Percentiles rank a stretch among this genome's conserved stretches.
Evolutionary conservation across 495 filamentous ascomycete genomes (phyloP).

Genomic region (Chaetomium tenue): DNA sequence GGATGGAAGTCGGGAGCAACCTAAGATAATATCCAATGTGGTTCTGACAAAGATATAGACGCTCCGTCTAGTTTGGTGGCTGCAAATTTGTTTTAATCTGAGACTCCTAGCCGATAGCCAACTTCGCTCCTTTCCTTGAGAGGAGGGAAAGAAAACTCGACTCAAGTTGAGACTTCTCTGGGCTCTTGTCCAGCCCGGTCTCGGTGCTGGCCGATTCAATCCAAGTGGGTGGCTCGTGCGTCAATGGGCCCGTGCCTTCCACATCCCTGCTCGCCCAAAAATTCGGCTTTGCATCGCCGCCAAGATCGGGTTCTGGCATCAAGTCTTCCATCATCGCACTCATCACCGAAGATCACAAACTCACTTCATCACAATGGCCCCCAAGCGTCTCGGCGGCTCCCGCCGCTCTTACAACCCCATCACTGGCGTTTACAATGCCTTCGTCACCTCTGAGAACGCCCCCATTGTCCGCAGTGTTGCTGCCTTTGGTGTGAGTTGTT

Average conservation of each 20-base stretch:
- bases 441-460: conserved; percentile 63
- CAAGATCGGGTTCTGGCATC: neutral
- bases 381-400: conserved; percentile 38
- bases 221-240: conserved; percentile 3
- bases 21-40: too few relatives aligned
- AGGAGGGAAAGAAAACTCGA: too few relatives aligned
- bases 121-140: too few relatives aligned
- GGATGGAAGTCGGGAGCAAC: too few relatives aligned
- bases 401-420: conserved; percentile 29
- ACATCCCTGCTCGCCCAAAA: conserved; percentile 1
- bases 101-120: too few relatives aligned
- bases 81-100: too few relatives aligned
- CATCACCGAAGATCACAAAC: neutral
- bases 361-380: conserved; percentile 38
- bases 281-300: neutral
- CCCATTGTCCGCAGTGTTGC: conserved; percentile 69
- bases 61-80: too few relatives aligned
- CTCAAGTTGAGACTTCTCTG: neutral
- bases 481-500: conserved; percentile 65
- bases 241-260: neutral
- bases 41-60: too few relatives aligned
- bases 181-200: too few relatives aligned
- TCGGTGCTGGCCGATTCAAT: too few relatives aligned
- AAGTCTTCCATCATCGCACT: neutral
- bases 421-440: conserved; percentile 36